These are phyloP conservation scores for Endothia cerciana DNA, from an alignment of 2,329 filamentous ascomycete genomes.

Conservation along the genomic window DNA sequence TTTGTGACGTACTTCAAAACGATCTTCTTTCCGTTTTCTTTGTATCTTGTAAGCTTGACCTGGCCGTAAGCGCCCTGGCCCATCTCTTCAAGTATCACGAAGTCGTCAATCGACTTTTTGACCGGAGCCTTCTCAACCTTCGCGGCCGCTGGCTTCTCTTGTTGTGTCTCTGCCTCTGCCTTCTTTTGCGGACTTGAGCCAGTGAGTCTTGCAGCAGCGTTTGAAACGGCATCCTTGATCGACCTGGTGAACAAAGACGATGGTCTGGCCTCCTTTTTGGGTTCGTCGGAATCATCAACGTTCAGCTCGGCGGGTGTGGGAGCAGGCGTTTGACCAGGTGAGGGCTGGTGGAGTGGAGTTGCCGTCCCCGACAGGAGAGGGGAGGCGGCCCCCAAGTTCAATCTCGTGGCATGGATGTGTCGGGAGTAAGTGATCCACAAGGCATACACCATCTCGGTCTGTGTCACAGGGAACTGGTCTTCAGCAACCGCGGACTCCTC, in stretches of 20 bases:
- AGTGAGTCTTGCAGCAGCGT: slow-evolving; percentile 57
- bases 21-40: slow-evolving; percentile 78
- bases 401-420: slow-evolving; percentile 79
- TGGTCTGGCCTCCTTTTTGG: slow-evolving; percentile 47
- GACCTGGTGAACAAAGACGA: slow-evolving; percentile 58
- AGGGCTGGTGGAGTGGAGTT: slow-evolving; percentile 78
- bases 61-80: slow-evolving; percentile 97
- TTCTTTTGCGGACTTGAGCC: slow-evolving; percentile 37
- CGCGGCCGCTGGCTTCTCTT: slow-evolving; percentile 12
- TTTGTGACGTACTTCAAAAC: slow-evolving; percentile 99
- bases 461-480: slow-evolving; percentile 52
- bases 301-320: slow-evolving; percentile 61
- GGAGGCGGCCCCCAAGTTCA: slow-evolving; percentile 63
- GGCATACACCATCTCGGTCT: slow-evolving; percentile 85
- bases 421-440: slow-evolving; percentile 97
- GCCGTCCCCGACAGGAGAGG: slow-evolving; percentile 65
- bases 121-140: slow-evolving; percentile 41
- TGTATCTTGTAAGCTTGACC: slow-evolving; percentile 91
- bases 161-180: slow-evolving; percentile 32
- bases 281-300: slow-evolving; percentile 54
- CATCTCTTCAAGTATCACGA: slow-evolving; percentile 95
- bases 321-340: slow-evolving; percentile 67
- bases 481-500: slow-evolving; percentile 50
- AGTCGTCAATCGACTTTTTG: slow-evolving; percentile 87
- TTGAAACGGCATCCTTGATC: slow-evolving; percentile 60